phyloP scores from a whole-genome alignment of 176 grass and related monocot genomes.

The Eremochloa ophiuroides region DNA sequence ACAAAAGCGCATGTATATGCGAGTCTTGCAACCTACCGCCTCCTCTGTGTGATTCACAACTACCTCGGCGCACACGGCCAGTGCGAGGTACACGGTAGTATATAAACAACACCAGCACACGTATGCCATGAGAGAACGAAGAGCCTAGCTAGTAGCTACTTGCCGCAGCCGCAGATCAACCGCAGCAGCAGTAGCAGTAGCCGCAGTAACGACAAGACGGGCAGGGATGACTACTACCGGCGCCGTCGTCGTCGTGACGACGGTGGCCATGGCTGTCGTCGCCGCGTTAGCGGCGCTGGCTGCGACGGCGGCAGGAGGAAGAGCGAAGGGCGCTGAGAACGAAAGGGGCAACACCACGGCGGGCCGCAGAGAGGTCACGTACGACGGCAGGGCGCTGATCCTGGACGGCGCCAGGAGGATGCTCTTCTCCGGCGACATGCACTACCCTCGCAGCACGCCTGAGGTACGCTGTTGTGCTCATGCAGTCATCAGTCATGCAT shows the following conservation, averaged over 20 bases:
- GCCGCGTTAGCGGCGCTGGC: not conserved
- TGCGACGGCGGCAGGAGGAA: not conserved
- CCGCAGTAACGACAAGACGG: not conserved
- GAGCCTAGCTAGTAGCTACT: not conserved
- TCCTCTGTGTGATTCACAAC: not conserved
- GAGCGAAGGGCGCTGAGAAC: not conserved
- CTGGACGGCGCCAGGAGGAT: conserved; percentile 47
- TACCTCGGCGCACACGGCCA: not conserved
- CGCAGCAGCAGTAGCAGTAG: too few relatives aligned
- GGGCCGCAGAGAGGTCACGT: conserved; percentile 33
- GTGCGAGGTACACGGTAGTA: not conserved
- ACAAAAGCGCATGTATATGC: not conserved
- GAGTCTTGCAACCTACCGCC: conserved; percentile 20
- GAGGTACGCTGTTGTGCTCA: conserved; percentile 26
- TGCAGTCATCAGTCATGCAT: not conserved
- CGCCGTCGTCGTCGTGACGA: too few relatives aligned
- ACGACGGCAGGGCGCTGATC: conserved; percentile 70
- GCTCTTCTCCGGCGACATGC: conserved; percentile 84
- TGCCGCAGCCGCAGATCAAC: not conserved
- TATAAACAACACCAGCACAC: not conserved
- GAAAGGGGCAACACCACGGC: not conserved
- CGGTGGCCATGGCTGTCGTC: not conserved
- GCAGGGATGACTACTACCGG: not conserved
- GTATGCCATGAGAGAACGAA: not conserved
- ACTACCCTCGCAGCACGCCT: conserved; percentile 74